Evolutionary conservation across 2,329 filamentous ascomycete species (phyloP).

Genomic region (Pyricularia grisea): DNA sequence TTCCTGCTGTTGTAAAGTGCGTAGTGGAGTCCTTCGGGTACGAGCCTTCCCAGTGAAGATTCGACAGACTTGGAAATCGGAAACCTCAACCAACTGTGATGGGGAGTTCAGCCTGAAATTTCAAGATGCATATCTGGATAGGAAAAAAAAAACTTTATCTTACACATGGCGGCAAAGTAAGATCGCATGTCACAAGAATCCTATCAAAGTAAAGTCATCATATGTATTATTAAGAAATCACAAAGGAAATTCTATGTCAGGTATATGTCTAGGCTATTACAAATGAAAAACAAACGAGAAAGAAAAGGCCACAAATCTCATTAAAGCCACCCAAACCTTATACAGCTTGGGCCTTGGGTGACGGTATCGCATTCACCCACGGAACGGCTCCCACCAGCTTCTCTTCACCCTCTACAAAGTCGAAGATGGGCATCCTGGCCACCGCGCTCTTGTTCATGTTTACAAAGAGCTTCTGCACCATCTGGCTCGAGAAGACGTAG

Average conservation of each 20-base stretch:
- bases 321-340: neutral
- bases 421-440: neutral
- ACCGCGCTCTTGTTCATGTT: neutral
- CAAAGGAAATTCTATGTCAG: neutral
- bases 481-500: neutral
- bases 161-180: no score
- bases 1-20: no score
- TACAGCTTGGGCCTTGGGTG: neutral
- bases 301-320: neutral
- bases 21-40: no score
- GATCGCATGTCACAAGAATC: neutral
- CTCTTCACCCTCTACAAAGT: neutral
- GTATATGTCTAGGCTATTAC: neutral
- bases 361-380: neutral
- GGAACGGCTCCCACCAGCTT: neutral
- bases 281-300: neutral
- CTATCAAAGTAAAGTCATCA: neutral
- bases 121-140: no score
- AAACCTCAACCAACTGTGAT: no score
- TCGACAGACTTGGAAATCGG: no score
- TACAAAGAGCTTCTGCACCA: neutral
- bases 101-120: no score
- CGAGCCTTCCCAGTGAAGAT: no score
- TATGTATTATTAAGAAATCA: neutral
- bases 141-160: no score